Evolutionary conservation across 2,329 filamentous ascomycete species (phyloP).

Genomic region (Xylaria sp.): DNA sequence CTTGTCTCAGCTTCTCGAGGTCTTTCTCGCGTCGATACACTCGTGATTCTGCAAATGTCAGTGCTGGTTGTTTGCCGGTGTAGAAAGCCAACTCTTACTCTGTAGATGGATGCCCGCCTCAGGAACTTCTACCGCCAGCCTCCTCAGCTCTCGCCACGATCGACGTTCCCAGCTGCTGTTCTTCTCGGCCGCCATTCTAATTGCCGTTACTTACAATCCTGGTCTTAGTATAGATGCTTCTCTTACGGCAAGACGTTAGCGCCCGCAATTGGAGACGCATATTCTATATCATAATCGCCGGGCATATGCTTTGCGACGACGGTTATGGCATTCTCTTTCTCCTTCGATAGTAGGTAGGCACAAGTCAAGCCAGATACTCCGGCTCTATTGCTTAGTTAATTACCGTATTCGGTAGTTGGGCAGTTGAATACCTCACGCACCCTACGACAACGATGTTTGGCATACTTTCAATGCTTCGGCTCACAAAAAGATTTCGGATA

Average conservation of each 20-base stretch:
- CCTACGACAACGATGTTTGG: constrained; percentile 42
- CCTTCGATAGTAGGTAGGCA: constrained; percentile 43
- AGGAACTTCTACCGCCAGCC: constrained; percentile 41
- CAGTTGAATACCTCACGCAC: constrained; percentile 24
- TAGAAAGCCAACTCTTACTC: constrained; percentile 31
- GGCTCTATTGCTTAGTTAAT: constrained; percentile 32
- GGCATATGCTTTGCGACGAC: constrained; percentile 61
- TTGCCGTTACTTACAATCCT: constrained; percentile 7
- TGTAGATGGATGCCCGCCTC: constrained; percentile 44
- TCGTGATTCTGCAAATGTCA: constrained; percentile 47
- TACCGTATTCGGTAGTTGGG: neutral
- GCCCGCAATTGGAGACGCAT: constrained; percentile 64
- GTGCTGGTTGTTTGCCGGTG: neutral
- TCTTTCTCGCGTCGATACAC: constrained; percentile 68
- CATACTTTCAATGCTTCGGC: constrained; percentile 27
- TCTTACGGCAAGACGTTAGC: constrained; percentile 43
- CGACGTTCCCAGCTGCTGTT: constrained; percentile 41
- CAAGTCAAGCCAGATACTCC: constrained; percentile 43
- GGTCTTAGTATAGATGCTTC: neutral
- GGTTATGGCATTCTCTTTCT: constrained; percentile 56
- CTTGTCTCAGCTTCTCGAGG: constrained; percentile 42
- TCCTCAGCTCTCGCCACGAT: constrained; percentile 40
- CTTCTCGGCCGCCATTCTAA: constrained; percentile 38
- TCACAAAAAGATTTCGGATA: neutral
- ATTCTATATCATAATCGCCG: constrained; percentile 87